These are phyloP conservation scores for Setaria italica DNA, from an alignment of 202 grass and related monocot species.

Conservation along the genomic window DNA sequence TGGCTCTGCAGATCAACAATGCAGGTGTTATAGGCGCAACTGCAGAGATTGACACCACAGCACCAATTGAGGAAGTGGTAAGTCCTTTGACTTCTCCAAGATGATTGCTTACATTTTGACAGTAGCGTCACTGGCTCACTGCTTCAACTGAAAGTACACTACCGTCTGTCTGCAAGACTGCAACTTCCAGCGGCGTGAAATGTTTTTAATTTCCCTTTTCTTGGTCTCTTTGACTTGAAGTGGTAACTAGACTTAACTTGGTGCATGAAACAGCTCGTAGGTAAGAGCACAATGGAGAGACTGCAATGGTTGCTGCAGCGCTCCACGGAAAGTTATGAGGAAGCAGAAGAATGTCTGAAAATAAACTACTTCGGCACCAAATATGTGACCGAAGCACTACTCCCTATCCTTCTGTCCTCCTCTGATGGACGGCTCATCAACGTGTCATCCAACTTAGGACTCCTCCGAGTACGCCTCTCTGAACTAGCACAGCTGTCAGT, in stretches of 20 bases:
- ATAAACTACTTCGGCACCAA: conserved; percentile 67
- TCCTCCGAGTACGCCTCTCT: conserved; percentile 41
- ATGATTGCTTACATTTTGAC: neutral
- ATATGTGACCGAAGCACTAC: conserved; percentile 51
- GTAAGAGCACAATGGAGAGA: conserved; percentile 23
- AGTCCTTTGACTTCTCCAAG: neutral
- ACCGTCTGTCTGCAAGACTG: neutral
- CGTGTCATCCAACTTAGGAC: conserved; percentile 61
- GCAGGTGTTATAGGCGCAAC: conserved; percentile 42
- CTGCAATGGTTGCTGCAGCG: conserved; percentile 42
- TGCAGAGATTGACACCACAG: conserved; percentile 23
- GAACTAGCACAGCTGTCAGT: neutral
- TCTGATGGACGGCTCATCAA: conserved; percentile 53
- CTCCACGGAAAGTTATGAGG: conserved; percentile 49
- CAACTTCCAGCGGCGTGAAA: neutral
- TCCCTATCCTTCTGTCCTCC: conserved; percentile 58
- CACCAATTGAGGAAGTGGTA: conserved; percentile 41
- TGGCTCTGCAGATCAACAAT: conserved; percentile 52
- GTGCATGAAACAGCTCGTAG: conserved; percentile 19
- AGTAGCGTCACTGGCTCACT: neutral
- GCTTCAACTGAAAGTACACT: neutral
- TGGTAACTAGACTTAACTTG: neutral
- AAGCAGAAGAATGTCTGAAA: conserved; percentile 61
- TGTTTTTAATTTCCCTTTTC: neutral
- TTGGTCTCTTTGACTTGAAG: neutral